Evolutionary conservation across 495 filamentous ascomycete genomes (phyloP).

Genomic region (Chaetomium tenue): DNA sequence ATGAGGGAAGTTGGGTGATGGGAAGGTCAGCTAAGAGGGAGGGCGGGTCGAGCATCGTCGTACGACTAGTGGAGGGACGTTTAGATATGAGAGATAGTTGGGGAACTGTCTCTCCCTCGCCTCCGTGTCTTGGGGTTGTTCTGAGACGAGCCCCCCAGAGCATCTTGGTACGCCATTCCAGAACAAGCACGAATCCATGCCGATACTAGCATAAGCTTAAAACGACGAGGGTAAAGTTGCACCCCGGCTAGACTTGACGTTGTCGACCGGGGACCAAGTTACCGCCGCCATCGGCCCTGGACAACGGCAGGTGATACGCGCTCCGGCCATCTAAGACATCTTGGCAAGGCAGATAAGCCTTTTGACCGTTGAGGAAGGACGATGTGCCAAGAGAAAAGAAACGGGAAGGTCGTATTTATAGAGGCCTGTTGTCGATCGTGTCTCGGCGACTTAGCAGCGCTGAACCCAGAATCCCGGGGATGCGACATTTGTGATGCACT

Average conservation of each 20-base stretch:
- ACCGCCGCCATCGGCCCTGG: background rate
- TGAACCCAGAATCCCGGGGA: background rate
- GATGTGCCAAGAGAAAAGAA: background rate
- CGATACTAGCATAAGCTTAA: background rate
- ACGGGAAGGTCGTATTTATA: constrained; percentile 3
- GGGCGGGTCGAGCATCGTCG: background rate
- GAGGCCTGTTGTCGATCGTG: background rate
- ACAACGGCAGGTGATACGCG: background rate
- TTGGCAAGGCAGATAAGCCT: background rate
- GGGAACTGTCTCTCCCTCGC: background rate
- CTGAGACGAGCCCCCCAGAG: background rate
- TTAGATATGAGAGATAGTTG: background rate
- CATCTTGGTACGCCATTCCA: background rate
- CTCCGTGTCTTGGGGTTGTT: background rate
- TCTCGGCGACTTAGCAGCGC: too few species aligned
- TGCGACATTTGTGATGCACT: constrained; percentile 2
- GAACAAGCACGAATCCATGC: background rate
- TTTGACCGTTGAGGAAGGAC: background rate
- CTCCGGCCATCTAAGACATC: background rate
- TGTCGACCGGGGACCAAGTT: too few species aligned
- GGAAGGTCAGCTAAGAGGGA: background rate
- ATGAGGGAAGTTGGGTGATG: background rate
- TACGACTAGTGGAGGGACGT: background rate
- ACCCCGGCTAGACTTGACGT: background rate
- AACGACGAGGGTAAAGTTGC: background rate